Base-by-base conservation (phyloP, 2,329 filamentous ascomycete species). In the Colletotrichum orchidophilum region DNA sequence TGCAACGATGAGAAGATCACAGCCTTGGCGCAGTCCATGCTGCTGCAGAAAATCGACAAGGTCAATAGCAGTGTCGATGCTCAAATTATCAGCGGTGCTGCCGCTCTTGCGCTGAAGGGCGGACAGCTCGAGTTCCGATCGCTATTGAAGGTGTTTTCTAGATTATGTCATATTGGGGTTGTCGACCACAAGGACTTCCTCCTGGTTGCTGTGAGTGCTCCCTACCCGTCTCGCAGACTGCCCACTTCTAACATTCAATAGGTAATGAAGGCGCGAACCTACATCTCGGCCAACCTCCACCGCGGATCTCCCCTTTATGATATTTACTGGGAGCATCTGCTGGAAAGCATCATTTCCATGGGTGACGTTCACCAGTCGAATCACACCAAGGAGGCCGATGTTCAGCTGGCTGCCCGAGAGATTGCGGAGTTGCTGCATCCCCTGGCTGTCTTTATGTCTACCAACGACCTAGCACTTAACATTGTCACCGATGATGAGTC, bases 1-100 rank as follows among this genome's bases (percentile, higher is more conserved):
- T 95, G 92, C 78, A 89, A 92, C 58, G 95, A 99, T 77, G 91
- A 94, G 71, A 97, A 98, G 82, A 97, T 99, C 64, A 96, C 93
- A 7, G 95, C 95, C 5, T 85, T 99, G 63, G 96, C 95, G 2
- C 93, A 98, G 76, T 97, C 95, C 1, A 98, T 99, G 91, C 89
- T 99, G 27, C 83, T 97, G n/a, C 96, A 99, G 78, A 98, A 99
- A 81, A 89, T 98, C 69, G 92, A 93, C 72, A 96, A 96, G 81
- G 90, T 98, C 66, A 96, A 90, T 77, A 87, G 89, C 70, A 84
- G 88, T 5, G 93, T 98, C 2, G 95, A 98, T 83, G 91, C 93
- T 33, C 92, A 92, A 66, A 96, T 99, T 71, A 92, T 98, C 65
- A 90, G 90, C 18, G 95, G 97, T 71, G 91, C 94, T 7, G 94